Conservation (phyloP, 495 filamentous ascomycete genomes). For the Neurospora sp. region DNA sequence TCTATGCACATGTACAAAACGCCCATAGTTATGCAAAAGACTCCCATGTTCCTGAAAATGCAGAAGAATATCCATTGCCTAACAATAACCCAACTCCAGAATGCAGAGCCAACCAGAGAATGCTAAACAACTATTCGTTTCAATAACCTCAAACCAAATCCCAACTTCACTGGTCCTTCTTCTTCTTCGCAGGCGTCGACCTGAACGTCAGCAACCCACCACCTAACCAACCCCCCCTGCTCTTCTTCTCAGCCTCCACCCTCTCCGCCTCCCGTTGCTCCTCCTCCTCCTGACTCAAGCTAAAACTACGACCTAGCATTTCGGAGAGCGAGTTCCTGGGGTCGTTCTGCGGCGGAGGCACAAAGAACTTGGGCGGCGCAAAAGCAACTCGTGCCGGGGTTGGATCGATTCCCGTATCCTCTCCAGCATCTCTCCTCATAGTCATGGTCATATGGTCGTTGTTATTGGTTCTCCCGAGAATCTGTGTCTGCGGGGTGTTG, state of each 20-base stretch:
- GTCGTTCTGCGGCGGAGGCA: conserved; percentile 8
- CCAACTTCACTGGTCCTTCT: neutral
- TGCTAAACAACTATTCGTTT: neutral
- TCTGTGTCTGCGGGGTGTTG: neutral
- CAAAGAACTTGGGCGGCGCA: conserved; percentile 10
- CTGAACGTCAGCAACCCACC: neutral
- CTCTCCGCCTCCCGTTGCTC: neutral
- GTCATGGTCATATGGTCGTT: neutral
- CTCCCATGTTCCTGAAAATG: neutral
- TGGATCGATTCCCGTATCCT: neutral
- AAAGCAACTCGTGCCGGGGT: conserved; percentile 2
- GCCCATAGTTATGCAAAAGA: neutral
- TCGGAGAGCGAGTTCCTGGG: conserved; percentile 10
- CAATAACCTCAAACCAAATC: neutral
- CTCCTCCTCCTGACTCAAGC: conserved; percentile 2
- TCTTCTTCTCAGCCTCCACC: neutral
- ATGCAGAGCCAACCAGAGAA: neutral
- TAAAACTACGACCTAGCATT: conserved; percentile 12
- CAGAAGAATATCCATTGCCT: neutral
- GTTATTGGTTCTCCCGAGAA: neutral
- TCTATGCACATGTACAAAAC: neutral
- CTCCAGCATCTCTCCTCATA: neutral
- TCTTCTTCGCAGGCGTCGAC: neutral
- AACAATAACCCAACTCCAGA: neutral
- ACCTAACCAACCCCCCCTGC: neutral